Base-by-base conservation (phyloP, 2,329 filamentous ascomycete species). In the Fusarium pseudograminearum region DNA sequence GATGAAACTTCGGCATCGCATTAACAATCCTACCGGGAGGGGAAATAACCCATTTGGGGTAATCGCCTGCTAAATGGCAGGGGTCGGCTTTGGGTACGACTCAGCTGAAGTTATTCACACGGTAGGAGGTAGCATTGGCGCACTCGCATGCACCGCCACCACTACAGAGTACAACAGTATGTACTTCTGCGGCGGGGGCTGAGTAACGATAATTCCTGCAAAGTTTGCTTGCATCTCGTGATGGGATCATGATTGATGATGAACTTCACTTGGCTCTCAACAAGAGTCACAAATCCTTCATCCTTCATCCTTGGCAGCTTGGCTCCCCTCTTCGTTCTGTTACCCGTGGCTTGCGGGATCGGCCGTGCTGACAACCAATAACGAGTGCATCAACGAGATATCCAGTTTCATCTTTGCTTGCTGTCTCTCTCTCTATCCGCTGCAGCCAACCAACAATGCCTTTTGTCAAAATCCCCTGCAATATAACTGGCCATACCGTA, bases 401-500 rank as follows among this genome's bases (percentile, higher is more conserved):
- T 20, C 22, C 36, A 20, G 61, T 65, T 65, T 65, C 61, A 65
- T 20, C n/a, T 30, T 47, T 55, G 16, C 5, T 55, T n/a, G 15
- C 46, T 9, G 11, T 55, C n/a, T 11, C 16, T 28, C 16, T 28
- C 18, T 7, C 12, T 20, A 15, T 40, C 26, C 33, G 20, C 26
- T 26, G 16, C 20, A 33, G 14, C 54, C 54, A 57, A 41, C 46
- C 54, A 57, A 22, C 18, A 24, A 8, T 53, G 9, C 34, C 46
- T 7, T 28, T 26, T 18, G 8, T 33, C 15, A n/a, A 18, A 33
- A 26, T 24, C 53, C 31, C 26, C 38, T 16, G 22, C 30, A 45
- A 57, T 50, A 20, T 48, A 28, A 63, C 58, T 63, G 60, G 60
- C n/a, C 16, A 33, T 41, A 9, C 48, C 59, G 61, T 64, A 62